Percentiles rank a stretch among this genome's conserved stretches.
These are phyloP conservation scores for Colletotrichum aenigma DNA, from an alignment of 2,329 filamentous ascomycete species.

Conservation along the genomic window DNA sequence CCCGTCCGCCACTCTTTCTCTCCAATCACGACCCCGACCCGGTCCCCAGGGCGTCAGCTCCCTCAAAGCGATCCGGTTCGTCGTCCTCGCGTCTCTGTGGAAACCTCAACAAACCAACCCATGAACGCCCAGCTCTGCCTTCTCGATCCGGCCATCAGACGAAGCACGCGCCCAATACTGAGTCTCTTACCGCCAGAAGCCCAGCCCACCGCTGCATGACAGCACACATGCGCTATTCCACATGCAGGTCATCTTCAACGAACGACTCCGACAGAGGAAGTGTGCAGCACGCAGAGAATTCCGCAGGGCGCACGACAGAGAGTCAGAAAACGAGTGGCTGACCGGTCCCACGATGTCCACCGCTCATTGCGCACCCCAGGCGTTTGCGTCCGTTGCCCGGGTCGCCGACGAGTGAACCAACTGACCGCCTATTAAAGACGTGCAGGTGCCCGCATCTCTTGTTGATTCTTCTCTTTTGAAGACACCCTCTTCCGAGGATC, in stretches of 20 bases:
- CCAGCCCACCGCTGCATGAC: background rate
- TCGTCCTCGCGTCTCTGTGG: background rate
- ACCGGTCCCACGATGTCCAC: background rate
- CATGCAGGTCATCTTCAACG: background rate
- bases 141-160: background rate
- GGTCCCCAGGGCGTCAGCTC: background rate
- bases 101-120: constrained; percentile 3
- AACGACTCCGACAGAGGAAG: background rate
- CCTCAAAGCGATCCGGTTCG: constrained; percentile 9
- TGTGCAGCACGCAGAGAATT: background rate
- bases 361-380: background rate
- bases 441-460: background rate
- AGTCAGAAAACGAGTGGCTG: constrained; percentile 1
- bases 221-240: constrained; percentile 1
- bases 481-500: constrained; percentile 18
- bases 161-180: background rate
- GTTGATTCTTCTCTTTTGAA: background rate
- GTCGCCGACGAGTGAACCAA: background rate
- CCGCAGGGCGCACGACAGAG: background rate
- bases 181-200: constrained; percentile 6
- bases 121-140: background rate
- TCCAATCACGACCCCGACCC: constrained; percentile 5
- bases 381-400: background rate
- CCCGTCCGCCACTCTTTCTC: background rate
- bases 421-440: constrained; percentile 15